Evolutionary conservation across 2,329 filamentous ascomycete genomes (phyloP), one percentile per base, ranked within the genome.

Genomic region (Blastomyces percursus): DNA sequence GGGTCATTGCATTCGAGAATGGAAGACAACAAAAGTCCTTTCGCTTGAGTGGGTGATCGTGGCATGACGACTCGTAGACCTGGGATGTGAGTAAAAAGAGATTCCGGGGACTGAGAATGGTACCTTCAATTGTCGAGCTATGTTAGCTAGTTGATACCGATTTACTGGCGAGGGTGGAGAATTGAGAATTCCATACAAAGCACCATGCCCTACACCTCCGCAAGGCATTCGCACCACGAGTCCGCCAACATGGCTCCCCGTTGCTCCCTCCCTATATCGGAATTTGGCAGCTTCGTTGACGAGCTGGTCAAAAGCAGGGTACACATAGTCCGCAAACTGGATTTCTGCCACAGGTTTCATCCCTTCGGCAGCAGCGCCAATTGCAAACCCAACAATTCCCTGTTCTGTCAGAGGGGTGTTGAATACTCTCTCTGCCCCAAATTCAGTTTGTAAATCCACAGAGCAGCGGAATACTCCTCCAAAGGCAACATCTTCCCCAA

Each of bases 401-500:
- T 97, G 94, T 73, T 99, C 94, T 42, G 88, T 90, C 68, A 99
- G 77, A 0, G 94, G 94, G 21, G 92, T 97, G 76, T 99, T 97
- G 81, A 99, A 99, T 42, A 99, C 92, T 63, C 94, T 83, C 63
- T 94, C 89, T 2, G 85, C 82, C 9, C 94, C 94, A 73, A 94
- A 96, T 62, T 90, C 90, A 65, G 91, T 89, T 40, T 91, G 86
- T 19, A 99, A 82, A 69, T 92, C 90, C 86, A 94, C 93, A 40
- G 90, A 93, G 76, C 91, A 96, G 62, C 94, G 84, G 72, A 99
- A 99, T 19, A 99, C 94, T 61, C 94, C 94, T 51, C 94, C 94
- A 69, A 99, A 99, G 16, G 94, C 90, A 8, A 99, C 91, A 72
- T 99, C 94, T 76, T 99, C 94, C 51, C 94, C 94, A 70, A 99